Evolutionary conservation across 2,329 filamentous ascomycete species (phyloP).

Genomic region (Xylaria sp.): DNA sequence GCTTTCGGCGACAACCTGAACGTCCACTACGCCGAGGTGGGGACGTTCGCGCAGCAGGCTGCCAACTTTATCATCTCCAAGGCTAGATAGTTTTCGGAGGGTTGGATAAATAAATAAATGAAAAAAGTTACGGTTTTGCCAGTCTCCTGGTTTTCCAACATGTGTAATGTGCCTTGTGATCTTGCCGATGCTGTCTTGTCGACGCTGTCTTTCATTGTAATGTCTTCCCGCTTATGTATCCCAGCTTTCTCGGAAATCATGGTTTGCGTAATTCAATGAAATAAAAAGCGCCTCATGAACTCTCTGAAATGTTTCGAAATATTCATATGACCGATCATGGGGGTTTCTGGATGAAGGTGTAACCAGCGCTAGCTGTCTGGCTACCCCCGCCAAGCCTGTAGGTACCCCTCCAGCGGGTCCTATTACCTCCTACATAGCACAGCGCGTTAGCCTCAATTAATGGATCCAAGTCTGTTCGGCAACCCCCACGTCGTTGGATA

Average conservation of each 20-base stretch:
- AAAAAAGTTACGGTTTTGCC: neutral
- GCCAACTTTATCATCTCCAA: conserved; percentile 25
- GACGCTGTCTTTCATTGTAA: neutral
- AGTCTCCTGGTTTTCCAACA: neutral
- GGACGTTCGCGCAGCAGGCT: conserved; percentile 25
- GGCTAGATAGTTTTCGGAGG: neutral
- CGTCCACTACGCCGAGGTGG: conserved; percentile 33
- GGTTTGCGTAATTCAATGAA: neutral
- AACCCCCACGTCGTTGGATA: neutral
- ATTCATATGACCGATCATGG: too few species aligned
- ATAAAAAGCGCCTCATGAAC: neutral
- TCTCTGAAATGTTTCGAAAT: too few species aligned
- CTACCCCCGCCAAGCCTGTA: too few species aligned
- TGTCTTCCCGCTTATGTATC: neutral
- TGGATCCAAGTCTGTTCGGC: too few species aligned
- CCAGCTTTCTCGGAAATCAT: neutral
- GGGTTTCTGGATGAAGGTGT: too few species aligned
- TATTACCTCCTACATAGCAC: too few species aligned
- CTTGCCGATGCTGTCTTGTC: neutral
- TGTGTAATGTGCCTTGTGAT: neutral
- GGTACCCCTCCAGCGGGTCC: too few species aligned
- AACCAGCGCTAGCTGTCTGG: too few species aligned
- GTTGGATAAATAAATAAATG: neutral
- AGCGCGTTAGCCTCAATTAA: too few species aligned
- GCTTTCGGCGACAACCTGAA: conserved; percentile 22